Conservation (phyloP, 2,329 filamentous ascomycete genomes). For the Fonsecaea multimorphosa region DNA sequence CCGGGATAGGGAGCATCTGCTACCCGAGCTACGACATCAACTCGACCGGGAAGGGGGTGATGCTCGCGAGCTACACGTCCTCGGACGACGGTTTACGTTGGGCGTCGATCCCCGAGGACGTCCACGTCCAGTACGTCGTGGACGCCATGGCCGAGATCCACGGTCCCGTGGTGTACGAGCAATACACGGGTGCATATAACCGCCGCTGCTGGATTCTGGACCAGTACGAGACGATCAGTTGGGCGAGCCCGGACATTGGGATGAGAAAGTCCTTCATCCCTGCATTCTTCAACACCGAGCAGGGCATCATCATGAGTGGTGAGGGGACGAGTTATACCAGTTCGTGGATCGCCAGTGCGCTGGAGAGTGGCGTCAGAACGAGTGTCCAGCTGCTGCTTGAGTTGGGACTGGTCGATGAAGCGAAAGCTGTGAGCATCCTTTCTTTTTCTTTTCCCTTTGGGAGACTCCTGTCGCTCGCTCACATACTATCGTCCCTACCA, state of each 20-base stretch:
- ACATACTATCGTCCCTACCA: background rate
- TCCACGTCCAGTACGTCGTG: slow-evolving; percentile 68
- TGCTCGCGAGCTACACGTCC: slow-evolving; percentile 64
- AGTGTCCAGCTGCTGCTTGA: slow-evolving; percentile 44
- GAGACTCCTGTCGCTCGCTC: background rate
- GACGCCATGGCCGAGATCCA: slow-evolving; percentile 73
- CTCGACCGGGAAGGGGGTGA: slow-evolving; percentile 65
- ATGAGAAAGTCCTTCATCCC: slow-evolving; percentile 74
- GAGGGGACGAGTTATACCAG: slow-evolving; percentile 76
- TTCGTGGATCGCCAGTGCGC: slow-evolving; percentile 67
- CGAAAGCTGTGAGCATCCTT: background rate
- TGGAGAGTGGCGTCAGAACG: slow-evolving; percentile 43
- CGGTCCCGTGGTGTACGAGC: slow-evolving; percentile 62
- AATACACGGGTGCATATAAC: slow-evolving; percentile 70
- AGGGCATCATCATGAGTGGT: slow-evolving; percentile 70
- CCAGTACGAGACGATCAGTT: slow-evolving; percentile 66
- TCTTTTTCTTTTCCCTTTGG: background rate
- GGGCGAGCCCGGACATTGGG: slow-evolving; percentile 65
- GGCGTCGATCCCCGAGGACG: slow-evolving; percentile 59
- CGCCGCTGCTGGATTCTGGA: slow-evolving; percentile 71
- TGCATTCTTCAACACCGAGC: slow-evolving; percentile 74
- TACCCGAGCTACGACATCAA: slow-evolving; percentile 73
- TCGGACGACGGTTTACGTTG: slow-evolving; percentile 51
- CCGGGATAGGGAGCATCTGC: slow-evolving; percentile 67
- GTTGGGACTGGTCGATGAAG: slow-evolving; percentile 72